phyloP scores from a whole-genome alignment of 257 asterid species.

The Solanum appendiculatum region DNA sequence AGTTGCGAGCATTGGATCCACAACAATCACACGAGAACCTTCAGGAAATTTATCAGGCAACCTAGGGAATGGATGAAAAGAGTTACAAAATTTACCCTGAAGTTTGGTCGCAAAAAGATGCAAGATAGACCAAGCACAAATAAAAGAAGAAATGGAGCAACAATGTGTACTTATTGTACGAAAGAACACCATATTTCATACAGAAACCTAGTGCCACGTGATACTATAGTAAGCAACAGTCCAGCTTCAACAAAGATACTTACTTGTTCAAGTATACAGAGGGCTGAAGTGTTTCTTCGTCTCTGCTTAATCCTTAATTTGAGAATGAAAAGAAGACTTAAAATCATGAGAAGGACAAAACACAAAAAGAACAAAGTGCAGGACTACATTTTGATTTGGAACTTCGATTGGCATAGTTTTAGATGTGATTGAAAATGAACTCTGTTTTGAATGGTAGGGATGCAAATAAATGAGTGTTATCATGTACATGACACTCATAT shows the following conservation, averaged over 20 bases:
- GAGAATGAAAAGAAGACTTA: slow-evolving; percentile 8
- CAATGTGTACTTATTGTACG: neutral
- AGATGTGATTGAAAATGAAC: neutral
- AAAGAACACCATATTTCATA: neutral
- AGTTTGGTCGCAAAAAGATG: neutral
- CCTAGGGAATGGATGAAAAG: slow-evolving; percentile 23
- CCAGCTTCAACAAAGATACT: slow-evolving; percentile 12
- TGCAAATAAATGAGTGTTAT: neutral
- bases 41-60: slow-evolving; percentile 83
- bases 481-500: neutral
- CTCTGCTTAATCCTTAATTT: slow-evolving; percentile 62
- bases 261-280: slow-evolving; percentile 89
- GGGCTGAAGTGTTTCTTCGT: slow-evolving; percentile 90
- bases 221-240: neutral
- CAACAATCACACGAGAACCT: slow-evolving; percentile 71
- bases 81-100: neutral
- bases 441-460: neutral
- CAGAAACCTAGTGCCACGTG: neutral
- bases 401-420: neutral
- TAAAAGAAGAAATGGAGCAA: neutral
- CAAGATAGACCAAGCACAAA: neutral
- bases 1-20: slow-evolving; percentile 99
- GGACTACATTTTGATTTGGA: neutral
- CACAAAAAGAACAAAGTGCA: neutral
- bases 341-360: neutral